Conservation (phyloP, 2,329 filamentous ascomycete genomes). For the Fusarium sambucinum region DNA sequence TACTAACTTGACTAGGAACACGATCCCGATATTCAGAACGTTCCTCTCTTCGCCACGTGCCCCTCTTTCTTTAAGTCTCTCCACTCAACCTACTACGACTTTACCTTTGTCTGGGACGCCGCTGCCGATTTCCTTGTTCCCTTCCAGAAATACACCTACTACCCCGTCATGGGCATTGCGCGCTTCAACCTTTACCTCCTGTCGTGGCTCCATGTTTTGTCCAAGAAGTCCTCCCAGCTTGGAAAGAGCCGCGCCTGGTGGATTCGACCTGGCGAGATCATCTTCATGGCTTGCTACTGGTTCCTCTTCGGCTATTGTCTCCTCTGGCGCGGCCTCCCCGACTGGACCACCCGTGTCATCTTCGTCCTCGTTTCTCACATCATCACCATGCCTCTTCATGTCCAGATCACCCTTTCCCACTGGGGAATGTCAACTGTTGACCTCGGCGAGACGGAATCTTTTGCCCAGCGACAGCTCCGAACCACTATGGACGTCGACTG, state of each 20-base stretch:
- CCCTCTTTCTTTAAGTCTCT: conserved; percentile 74
- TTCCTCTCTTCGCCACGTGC: conserved; percentile 76
- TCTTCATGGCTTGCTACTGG: conserved; percentile 74
- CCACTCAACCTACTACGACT: conserved; percentile 75
- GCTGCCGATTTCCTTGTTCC: conserved; percentile 69
- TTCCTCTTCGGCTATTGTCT: conserved; percentile 75
- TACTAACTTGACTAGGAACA: conserved; percentile 56
- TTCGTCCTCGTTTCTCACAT: conserved; percentile 75
- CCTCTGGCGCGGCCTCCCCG: conserved; percentile 70
- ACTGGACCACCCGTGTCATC: conserved; percentile 66
- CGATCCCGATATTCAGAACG: conserved; percentile 73
- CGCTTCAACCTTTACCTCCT: conserved; percentile 80
- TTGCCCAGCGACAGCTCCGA: conserved; percentile 75
- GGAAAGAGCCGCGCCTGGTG: conserved; percentile 71
- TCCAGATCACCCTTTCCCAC: conserved; percentile 79
- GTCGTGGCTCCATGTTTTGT: conserved; percentile 74
- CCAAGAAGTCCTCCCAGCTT: conserved; percentile 65
- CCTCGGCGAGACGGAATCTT: conserved; percentile 73
- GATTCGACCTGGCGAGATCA: conserved; percentile 75
- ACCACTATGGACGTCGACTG: conserved; percentile 82
- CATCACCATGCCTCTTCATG: conserved; percentile 75
- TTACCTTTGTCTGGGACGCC: conserved; percentile 72
- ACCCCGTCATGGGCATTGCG: conserved; percentile 74
- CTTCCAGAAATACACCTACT: conserved; percentile 76
- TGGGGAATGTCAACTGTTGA: conserved; percentile 78